phyloP scores from a whole-genome alignment of 1,284 basidiomycete genomes.

The Puccinia polysora region DNA sequence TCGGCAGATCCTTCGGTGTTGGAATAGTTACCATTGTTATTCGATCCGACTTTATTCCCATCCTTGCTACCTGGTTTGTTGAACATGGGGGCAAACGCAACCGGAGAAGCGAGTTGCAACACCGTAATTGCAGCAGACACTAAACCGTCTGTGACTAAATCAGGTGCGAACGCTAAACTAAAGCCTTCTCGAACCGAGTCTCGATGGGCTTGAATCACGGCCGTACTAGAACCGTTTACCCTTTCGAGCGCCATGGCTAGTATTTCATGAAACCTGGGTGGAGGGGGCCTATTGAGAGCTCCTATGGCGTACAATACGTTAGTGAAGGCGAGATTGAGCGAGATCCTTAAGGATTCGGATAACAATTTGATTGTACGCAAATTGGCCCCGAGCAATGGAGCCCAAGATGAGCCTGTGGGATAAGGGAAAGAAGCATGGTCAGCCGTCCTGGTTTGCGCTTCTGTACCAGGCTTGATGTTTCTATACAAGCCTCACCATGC shows the following conservation, averaged over 20 bases:
- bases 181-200: constrained; percentile 42
- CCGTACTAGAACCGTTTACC: constrained; percentile 38
- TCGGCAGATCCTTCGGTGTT: neutral
- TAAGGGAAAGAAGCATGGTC: neutral
- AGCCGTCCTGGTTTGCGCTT: neutral
- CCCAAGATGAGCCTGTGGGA: constrained; percentile 33
- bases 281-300: neutral
- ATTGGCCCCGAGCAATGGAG: constrained; percentile 33
- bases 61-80: neutral
- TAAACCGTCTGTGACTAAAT: constrained; percentile 38
- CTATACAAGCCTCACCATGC: constrained; percentile 20
- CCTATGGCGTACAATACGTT: constrained; percentile 32
- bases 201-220: constrained; percentile 41
- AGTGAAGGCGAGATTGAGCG: constrained; percentile 37
- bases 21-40: neutral
- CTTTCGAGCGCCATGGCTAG: constrained; percentile 37
- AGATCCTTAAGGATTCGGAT: constrained; percentile 36
- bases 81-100: constrained; percentile 4
- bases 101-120: constrained; percentile 31
- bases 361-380: constrained; percentile 23
- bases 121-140: constrained; percentile 41
- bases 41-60: neutral
- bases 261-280: constrained; percentile 19
- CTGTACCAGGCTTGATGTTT: neutral
- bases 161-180: constrained; percentile 39